Evolutionary conservation across 2,329 filamentous ascomycete species (phyloP), one percentile per base, ranked within the genome.

Genomic region (Aspergillus melleus): DNA sequence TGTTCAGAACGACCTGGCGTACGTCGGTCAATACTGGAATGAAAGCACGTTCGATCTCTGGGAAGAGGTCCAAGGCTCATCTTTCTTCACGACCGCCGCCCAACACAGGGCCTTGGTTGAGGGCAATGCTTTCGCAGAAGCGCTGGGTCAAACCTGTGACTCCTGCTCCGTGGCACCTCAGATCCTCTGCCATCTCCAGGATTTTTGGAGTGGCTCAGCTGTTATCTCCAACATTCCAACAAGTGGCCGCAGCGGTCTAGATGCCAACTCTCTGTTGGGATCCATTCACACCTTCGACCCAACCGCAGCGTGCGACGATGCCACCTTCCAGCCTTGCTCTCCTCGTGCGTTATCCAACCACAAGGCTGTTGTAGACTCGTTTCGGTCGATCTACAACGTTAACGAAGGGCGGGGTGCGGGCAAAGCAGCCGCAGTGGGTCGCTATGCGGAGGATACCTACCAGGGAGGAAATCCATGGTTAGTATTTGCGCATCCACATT

Each of bases 391-490:
- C 60, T 92, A 92, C 72, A 68, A 73, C 19, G 81, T 93, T 77
- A 71, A 75, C 49, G 44, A 60, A 6, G 69, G 66, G 12, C 66
- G 66, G n/a, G 54, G 55, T 5, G 52, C 64, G 32, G 68, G 67
- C 4, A 50, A 58, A 24, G 65, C 61, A 22, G 75, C 79, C 11
- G 77, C 78, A 8, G 74, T 80, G 11, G 87, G 88, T 39, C 80
- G 88, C 59, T 90, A 90, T 70, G 73, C 85, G 0, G 88, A 90
- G 73, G 90, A 94, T 66, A 76, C 80, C 14, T 93, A 92, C 74
- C 88, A 87, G 74, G 85, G 86, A 59, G 90, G 89, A 2, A 91
- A 93, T 73, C 90, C 90, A 4, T 93, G 90, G 90, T 81, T 91
- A 67, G 81, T 92, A 6, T 11, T 83, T 83, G n/a, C 14, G 3